Evolutionary conservation across 306 rosid genomes (phyloP), one percentile per base, ranked within the genome.

Genomic region (Gastrolobium villosum): DNA sequence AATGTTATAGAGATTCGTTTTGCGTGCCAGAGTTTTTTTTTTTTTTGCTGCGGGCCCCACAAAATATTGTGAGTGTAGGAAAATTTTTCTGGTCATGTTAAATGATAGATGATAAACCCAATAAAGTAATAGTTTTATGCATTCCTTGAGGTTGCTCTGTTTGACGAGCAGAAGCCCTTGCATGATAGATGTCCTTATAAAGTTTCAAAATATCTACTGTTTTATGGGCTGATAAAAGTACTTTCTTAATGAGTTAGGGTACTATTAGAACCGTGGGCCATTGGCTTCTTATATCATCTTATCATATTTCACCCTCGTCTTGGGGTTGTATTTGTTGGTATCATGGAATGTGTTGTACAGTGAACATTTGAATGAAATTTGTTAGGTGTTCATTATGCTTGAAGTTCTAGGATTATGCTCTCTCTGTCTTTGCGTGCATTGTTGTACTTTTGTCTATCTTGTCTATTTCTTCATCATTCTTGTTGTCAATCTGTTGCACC

Each of bases 151-250:
- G 48, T 37, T 72, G 10, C 49, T 0, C 2, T 37, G 55, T 15
- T 79, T 63, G 73, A 30, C 32, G 46, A 55, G 49, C 4, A 7
- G 46, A 36, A 37, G 36, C 52, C 79, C 41, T 68, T 66, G 26
- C 55, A 32, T 53, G 61, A 69, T 30, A 55, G 37, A n/a, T 69
- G 0, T 72, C 49, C 36, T 6, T 56, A 3, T 41, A 41, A 6
- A 71, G 53, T 63, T 39, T 20, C 11, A 10, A 40, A 52, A 53
- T 41, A 35, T 46, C 20, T 36, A 7, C n/a, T 40, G 65, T 41
- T 53, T 13, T 52, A 5, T 39, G 5, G 45, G 75, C 14, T 13
- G 62, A 45, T 41, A 41, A 20, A 46, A 11, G 13, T 53, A 34
- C 10, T 26, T 40, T 39, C 15, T 49, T 43, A 53, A 8, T 36